Evolutionary conservation across 345 rosid species (phyloP).

Genomic region (Pseudoturritis turrita): DNA sequence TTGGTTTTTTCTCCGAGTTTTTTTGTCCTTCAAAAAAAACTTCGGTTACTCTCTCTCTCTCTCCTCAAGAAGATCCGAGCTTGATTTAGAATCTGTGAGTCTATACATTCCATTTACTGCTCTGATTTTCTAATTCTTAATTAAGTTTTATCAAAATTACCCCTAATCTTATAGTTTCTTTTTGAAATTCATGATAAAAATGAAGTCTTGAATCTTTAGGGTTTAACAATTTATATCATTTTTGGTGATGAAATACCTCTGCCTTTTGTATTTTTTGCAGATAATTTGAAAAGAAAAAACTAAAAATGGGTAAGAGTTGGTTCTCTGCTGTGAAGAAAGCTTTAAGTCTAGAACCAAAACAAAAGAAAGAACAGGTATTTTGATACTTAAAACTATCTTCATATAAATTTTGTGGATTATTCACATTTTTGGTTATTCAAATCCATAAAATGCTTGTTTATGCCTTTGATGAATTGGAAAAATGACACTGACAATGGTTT

Average conservation of each 20-base stretch:
- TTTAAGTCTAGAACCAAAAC: constrained; percentile 49
- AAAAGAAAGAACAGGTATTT: constrained; percentile 45
- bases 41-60: constrained; percentile 4
- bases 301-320: constrained; percentile 77
- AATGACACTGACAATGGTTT: neutral
- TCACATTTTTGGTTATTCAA: neutral
- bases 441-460: neutral
- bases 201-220: neutral
- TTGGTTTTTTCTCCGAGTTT: constrained; percentile 24
- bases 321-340: constrained; percentile 74
- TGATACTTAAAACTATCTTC: neutral
- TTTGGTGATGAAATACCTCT: neutral
- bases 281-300: neutral
- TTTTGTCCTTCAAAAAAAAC: constrained; percentile 19
- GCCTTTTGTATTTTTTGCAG: constrained; percentile 11
- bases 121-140: neutral
- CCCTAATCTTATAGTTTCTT: neutral
- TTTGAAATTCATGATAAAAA: neutral
- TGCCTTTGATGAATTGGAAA: neutral
- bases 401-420: neutral
- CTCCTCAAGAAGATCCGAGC: constrained; percentile 15
- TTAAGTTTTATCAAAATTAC: neutral
- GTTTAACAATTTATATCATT: neutral
- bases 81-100: constrained; percentile 24
- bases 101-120: neutral